Evolutionary conservation across 257 asterid species (phyloP).

Genomic region (Prunella vulgaris): DNA sequence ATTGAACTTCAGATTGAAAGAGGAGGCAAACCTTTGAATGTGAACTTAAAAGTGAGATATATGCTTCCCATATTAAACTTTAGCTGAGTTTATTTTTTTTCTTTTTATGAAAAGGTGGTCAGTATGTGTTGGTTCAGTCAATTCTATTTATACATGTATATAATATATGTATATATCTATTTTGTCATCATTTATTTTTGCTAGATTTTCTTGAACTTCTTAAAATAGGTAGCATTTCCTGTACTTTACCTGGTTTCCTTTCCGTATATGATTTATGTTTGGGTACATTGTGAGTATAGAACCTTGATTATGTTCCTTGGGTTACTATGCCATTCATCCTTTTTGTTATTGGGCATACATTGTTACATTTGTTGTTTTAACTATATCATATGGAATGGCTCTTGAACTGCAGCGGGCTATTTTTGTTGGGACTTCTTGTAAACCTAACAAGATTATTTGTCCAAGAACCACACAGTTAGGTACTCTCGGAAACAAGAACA

Average conservation of each 20-base stretch:
- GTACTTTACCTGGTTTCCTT: constrained; percentile 10
- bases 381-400: constrained; percentile 1
- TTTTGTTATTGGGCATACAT: constrained; percentile 2
- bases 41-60: constrained; percentile 62
- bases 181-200: constrained; percentile 11
- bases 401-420: background rate
- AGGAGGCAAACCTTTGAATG: constrained; percentile 83
- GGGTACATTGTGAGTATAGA: constrained; percentile 3
- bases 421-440: constrained; percentile 10
- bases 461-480: background rate
- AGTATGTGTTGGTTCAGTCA: background rate
- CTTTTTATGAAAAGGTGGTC: constrained; percentile 1
- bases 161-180: background rate
- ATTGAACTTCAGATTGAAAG: constrained; percentile 94
- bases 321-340: constrained; percentile 1
- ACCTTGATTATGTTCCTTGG: constrained; percentile 9
- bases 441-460: constrained; percentile 1
- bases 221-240: constrained; percentile 12
- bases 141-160: background rate
- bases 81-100: background rate
- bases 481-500: background rate
- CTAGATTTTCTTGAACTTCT: background rate
- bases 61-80: background rate
- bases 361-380: background rate
- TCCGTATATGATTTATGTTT: constrained; percentile 9